These are phyloP conservation scores for Candida parachauliodes DNA, from an alignment of 805 yeast species.

Conservation along the genomic window DNA sequence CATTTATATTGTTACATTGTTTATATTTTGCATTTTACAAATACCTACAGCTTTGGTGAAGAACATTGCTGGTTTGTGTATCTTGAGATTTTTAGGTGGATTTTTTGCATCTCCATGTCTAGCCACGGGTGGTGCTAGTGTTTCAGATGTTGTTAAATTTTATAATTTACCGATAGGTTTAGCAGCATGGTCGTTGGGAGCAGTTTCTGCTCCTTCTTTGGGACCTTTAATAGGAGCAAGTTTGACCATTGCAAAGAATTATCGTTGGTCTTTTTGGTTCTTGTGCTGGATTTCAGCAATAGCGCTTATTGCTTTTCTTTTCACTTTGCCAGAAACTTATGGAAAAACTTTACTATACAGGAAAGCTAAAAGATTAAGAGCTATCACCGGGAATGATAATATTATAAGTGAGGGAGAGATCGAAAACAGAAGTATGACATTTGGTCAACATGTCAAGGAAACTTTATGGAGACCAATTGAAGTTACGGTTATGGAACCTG, in stretches of 20 bases:
- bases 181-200: conserved; percentile 51
- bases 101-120: conserved; percentile 53
- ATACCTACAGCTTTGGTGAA: conserved; percentile 52
- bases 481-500: conserved; percentile 52
- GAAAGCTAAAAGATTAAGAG: conserved; percentile 47
- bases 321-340: conserved; percentile 49
- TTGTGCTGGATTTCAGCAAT: conserved; percentile 26
- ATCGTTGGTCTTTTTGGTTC: conserved; percentile 54
- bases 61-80: conserved; percentile 48
- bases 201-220: conserved; percentile 51
- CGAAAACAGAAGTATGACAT: conserved; percentile 20
- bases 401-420: conserved; percentile 40
- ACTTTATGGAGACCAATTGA: conserved; percentile 48
- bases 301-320: conserved; percentile 21
- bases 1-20: conserved; percentile 44
- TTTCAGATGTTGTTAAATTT: conserved; percentile 45
- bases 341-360: conserved; percentile 42
- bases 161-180: conserved; percentile 45
- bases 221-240: conserved; percentile 59
- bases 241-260: conserved; percentile 27
- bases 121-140: conserved; percentile 57
- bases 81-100: conserved; percentile 52
- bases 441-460: conserved; percentile 20
- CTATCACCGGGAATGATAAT: conserved; percentile 45
- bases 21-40: conserved; percentile 49